Base-by-base conservation (phyloP, 2,329 filamentous ascomycete genomes). In the Podosphaera aphanis region DNA sequence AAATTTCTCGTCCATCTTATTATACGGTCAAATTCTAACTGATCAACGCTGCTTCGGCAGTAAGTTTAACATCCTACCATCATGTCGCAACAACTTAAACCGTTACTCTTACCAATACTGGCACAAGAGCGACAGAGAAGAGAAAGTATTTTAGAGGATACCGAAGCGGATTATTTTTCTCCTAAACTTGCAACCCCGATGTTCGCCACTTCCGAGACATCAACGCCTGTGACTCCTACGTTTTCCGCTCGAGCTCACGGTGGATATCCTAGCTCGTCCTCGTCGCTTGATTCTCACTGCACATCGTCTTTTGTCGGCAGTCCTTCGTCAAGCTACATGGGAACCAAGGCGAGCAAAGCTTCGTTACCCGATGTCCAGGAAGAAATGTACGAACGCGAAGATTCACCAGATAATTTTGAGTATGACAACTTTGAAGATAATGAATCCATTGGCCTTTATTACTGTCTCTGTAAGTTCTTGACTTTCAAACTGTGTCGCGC, bases 341-440 rank as follows among this genome's bases (percentile, higher is more conserved):
- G 62, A 46, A 63, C 64, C 50, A 73, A 75, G 51, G 64, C 72
- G 0, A 67, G 69, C 55, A 83, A 83, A 62, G 70, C 73, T 49
- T 70, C 69, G 45, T 67, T 94, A 50, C 80, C 83, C 15, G 82
- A 90, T 55, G 80, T 94, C 18, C 73, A 85, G 56, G 86, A 94
- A 60, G 85, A 93, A 56, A 77, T 80, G 2, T 63, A 76, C 37
- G 80, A 86, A 59, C 71, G 70, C 46, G 80, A 80, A 19, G 72
- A 77, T 23, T 68, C 70, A 45, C 66, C 67, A 43, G 63, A 69
- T 48, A 66, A 68, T 48, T 61, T 66, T 20, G 10, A 39, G 18
- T 13, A 20, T 20, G 18, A 23, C 8, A 19, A 37, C 7, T 15
- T 19, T 41, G 55, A 70, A 48, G 64, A 69, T 42, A 54, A 70